Conservation (phyloP, 768 basidiomycete species). For the Terana coerulea region DNA sequence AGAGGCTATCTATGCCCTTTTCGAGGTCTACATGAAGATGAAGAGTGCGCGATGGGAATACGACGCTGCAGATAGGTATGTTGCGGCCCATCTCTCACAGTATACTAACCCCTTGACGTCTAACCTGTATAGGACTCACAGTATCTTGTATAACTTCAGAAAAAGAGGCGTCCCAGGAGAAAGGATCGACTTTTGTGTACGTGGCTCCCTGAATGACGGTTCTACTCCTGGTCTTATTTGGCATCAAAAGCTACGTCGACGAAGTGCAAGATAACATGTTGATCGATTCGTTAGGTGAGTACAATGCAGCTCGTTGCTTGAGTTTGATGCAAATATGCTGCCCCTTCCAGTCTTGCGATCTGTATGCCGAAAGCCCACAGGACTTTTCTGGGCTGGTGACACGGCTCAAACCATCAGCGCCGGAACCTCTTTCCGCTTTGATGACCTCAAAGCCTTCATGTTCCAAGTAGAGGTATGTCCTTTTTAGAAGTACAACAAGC, state of each 20-base stretch:
- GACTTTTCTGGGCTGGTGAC: conserved; percentile 79
- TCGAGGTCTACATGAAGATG: conserved; percentile 44
- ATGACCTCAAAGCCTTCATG: conserved; percentile 64
- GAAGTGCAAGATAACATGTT: conserved; percentile 67
- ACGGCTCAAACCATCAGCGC: conserved; percentile 73
- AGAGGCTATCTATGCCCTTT: conserved; percentile 47
- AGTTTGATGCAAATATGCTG: too few species aligned
- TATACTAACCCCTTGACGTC: neutral
- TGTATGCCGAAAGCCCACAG: conserved; percentile 58
- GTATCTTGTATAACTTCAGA: conserved; percentile 37
- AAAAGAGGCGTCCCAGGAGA: conserved; percentile 31
- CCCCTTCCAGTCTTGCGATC: conserved; percentile 52
- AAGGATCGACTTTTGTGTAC: conserved; percentile 55
- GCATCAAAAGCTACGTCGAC: conserved; percentile 72
- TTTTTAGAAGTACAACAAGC: too few species aligned
- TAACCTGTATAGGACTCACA: conserved; percentile 42
- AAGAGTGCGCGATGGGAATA: conserved; percentile 43
- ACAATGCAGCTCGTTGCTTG: neutral
- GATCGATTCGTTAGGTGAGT: conserved; percentile 56
- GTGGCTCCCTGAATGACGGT: too few species aligned
- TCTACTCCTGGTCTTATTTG: too few species aligned
- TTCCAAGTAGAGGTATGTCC: conserved; percentile 51
- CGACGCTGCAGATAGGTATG: conserved; percentile 60
- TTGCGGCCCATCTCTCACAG: too few species aligned
- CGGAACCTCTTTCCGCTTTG: conserved; percentile 66